Evolutionary conservation across 2,329 filamentous ascomycete genomes (phyloP).

Genomic region (Scleromitrula shiraiana): DNA sequence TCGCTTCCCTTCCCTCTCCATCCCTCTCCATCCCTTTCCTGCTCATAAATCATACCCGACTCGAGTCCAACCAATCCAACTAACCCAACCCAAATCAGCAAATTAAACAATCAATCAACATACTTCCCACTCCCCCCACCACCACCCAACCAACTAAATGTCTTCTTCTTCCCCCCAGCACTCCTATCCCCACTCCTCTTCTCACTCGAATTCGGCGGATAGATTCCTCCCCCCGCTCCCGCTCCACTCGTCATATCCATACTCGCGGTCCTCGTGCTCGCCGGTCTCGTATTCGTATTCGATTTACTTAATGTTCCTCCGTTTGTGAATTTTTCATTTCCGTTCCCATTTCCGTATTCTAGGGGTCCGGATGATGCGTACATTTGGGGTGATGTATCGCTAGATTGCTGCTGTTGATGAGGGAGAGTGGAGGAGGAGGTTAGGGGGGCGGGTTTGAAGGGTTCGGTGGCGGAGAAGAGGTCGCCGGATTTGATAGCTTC

Average conservation of each 20-base stretch:
- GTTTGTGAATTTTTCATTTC: neutral
- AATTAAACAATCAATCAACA: slow-evolving; percentile 6
- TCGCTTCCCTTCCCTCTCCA: no score
- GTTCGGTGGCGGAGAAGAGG: slow-evolving; percentile 6
- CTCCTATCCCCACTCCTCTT: neutral
- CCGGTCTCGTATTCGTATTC: neutral
- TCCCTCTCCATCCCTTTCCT: no score
- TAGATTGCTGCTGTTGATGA: neutral
- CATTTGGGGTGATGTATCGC: slow-evolving; percentile 3
- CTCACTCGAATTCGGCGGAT: slow-evolving; percentile 9
- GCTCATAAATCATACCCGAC: no score
- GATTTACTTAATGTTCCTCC: neutral
- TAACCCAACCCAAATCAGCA: no score
- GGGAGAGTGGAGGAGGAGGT: neutral
- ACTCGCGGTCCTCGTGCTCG: neutral
- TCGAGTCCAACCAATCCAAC: no score
- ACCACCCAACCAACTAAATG: slow-evolving; percentile 9
- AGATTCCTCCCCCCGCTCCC: neutral
- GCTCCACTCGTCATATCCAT: neutral
- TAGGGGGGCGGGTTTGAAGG: slow-evolving; percentile 2
- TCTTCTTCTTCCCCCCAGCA: slow-evolving; percentile 7
- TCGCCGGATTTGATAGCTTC: slow-evolving; percentile 9
- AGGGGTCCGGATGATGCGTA: slow-evolving; percentile 3
- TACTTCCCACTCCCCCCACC: slow-evolving; percentile 7
- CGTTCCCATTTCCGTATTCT: neutral